Evolutionary conservation across 176 grass and related monocot species (phyloP).

Genomic region (Hsuehochloa calcarea): DNA sequence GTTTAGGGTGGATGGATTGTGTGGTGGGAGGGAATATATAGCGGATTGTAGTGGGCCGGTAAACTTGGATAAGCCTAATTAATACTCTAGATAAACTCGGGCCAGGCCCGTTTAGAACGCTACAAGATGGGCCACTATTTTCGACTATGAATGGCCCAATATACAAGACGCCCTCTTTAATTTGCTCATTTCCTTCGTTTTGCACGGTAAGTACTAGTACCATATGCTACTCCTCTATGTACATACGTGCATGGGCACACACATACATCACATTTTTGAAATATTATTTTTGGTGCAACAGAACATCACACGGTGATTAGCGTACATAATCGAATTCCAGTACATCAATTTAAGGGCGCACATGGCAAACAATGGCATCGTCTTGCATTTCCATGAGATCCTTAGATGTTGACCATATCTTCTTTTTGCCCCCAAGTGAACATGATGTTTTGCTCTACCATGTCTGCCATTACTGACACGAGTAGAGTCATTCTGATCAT

Average conservation of each 20-base stretch:
- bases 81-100: background rate
- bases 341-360: background rate
- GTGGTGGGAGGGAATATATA: background rate
- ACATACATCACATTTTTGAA: too few species aligned
- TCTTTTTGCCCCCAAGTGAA: background rate
- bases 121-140: background rate
- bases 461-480: background rate
- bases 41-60: background rate
- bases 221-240: too few species aligned
- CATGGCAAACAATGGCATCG: background rate
- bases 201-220: too few species aligned
- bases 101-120: background rate
- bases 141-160: background rate
- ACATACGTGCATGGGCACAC: too few species aligned
- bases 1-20: background rate
- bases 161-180: background rate
- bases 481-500: background rate
- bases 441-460: background rate
- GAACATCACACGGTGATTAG: background rate
- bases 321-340: background rate
- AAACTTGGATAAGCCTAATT: background rate
- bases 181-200: too few species aligned
- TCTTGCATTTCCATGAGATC: background rate
- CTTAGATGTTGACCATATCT: background rate
- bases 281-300: too few species aligned